Evolutionary conservation across 305 asterid genomes (phyloP), one percentile per base, ranked within the genome.

Genomic region (Fraxinus albicans): DNA sequence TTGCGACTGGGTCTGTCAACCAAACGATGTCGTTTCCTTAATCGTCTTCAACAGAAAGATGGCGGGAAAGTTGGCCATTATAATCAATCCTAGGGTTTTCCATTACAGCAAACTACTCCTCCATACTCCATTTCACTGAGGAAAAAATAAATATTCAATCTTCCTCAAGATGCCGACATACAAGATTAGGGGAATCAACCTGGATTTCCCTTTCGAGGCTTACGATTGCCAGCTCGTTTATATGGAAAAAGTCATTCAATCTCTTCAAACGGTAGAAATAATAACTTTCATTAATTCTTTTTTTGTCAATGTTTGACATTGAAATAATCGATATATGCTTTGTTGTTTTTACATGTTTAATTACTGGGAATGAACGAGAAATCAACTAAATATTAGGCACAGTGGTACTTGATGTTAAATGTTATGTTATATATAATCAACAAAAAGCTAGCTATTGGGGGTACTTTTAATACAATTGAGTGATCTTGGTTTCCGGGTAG

Each of bases 201-300:
- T 96, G 36, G 98, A 96, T 85, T 96, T 96, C 88, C 99, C 99
- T 12, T 96, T 77, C 93, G 95, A 93, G 86, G 99, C 99, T 73
- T 96, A 96, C 89, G 98, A 93, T 81, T 91, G 97, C 91, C 99
- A 96, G 92, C 89, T 94, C 23, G 92, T 89, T 84, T 96, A 96
- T 90, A 96, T 96, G 99, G 98, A 96, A 55, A 94, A 93, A 93
- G 98, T 96, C 88, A 92, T 96, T 77, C 87, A 94, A 76, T 93
- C 98, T 79, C 93, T 96, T 82, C 98, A 96, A 92, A 86, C 86
- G 58, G 99, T 95, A 91, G 58, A 87, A 2, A 42, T 65, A 77
- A 74, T 70, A 31, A 67, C 23, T 36, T 80, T 55, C 67, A 55
- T 55, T n/a, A 50, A 33, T 25, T 8, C 0, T 33, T 15, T 15